These are phyloP conservation scores for Microthyrium microscopicum DNA, from an alignment of 2,329 filamentous ascomycete species.

Conservation along the genomic window DNA sequence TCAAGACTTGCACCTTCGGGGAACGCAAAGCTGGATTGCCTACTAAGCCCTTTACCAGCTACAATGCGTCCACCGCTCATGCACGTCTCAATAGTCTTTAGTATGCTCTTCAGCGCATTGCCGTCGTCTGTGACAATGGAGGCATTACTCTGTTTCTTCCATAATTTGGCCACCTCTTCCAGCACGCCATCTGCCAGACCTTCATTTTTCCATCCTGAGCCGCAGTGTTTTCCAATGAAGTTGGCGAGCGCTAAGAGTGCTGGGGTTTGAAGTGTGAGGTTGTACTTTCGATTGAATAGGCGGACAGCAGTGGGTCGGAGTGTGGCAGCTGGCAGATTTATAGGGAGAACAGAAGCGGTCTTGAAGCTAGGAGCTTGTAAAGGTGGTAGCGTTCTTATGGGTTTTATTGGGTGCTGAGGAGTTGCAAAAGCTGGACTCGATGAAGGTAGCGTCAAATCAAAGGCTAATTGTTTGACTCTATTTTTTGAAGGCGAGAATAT, in stretches of 20 bases:
- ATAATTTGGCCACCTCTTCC: slow-evolving; percentile 77
- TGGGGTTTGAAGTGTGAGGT: slow-evolving; percentile 75
- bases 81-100: slow-evolving; percentile 69
- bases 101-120: slow-evolving; percentile 57
- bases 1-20: slow-evolving; percentile 20
- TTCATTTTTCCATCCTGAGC: slow-evolving; percentile 90
- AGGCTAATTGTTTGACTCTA: too few species aligned
- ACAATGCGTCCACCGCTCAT: slow-evolving; percentile 72
- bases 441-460: too few species aligned
- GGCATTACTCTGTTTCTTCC: slow-evolving; percentile 79
- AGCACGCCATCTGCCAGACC: slow-evolving; percentile 82
- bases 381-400: slow-evolving; percentile 25
- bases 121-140: slow-evolving; percentile 75
- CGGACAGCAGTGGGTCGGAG: slow-evolving; percentile 83
- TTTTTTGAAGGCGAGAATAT: too few species aligned
- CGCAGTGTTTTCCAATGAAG: slow-evolving; percentile 88
- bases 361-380: slow-evolving; percentile 30
- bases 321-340: slow-evolving; percentile 73
- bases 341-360: slow-evolving; percentile 50
- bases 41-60: slow-evolving; percentile 35
- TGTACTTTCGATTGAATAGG: slow-evolving; percentile 95
- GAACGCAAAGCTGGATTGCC: slow-evolving; percentile 49
- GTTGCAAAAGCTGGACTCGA: slow-evolving; percentile 86
- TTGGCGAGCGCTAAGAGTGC: slow-evolving; percentile 69
- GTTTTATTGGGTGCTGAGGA: slow-evolving; percentile 60